Evolutionary conservation across 106 monocot species (phyloP).

Genomic region (Allium sativum): DNA sequence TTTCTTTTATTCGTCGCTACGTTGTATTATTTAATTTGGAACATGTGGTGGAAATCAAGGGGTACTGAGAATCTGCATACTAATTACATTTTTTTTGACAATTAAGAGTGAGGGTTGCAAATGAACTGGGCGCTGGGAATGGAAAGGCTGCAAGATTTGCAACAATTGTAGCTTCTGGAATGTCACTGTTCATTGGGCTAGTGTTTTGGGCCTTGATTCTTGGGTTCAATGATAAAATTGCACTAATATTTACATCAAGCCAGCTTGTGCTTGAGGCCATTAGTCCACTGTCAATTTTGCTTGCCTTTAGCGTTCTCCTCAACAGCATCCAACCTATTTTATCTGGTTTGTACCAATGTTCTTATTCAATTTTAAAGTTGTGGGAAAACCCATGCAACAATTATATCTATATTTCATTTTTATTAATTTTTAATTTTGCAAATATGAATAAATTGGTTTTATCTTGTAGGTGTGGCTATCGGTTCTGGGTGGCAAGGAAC

Average conservation of each 20-base stretch:
- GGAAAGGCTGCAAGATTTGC: slow-evolving; percentile 62
- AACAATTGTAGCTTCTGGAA: slow-evolving; percentile 28
- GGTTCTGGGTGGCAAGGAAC: slow-evolving; percentile 24
- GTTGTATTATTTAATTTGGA: too few species aligned
- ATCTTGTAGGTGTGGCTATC: slow-evolving; percentile 45
- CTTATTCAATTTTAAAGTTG: too few species aligned
- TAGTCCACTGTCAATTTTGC: slow-evolving; percentile 25
- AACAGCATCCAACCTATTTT: slow-evolving; percentile 84
- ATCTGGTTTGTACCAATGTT: slow-evolving; percentile 28
- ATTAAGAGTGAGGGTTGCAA: slow-evolving; percentile 32
- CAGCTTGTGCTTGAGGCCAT: slow-evolving; percentile 34
- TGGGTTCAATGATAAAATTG: slow-evolving; percentile 34
- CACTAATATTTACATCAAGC: slow-evolving; percentile 55
- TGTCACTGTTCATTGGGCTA: slow-evolving; percentile 39
- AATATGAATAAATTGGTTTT: too few species aligned
- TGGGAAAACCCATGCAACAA: too few species aligned
- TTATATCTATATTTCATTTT: too few species aligned
- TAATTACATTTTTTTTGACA: background rate
- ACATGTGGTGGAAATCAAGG: too few species aligned
- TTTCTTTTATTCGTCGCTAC: too few species aligned
- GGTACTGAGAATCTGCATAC: too few species aligned
- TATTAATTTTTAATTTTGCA: too few species aligned
- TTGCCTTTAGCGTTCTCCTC: slow-evolving; percentile 72
- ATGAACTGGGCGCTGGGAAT: slow-evolving; percentile 73
- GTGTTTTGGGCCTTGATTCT: slow-evolving; percentile 48